Evolutionary conservation across 176 grass and related monocot species (phyloP).

Genomic region (Neostapfia colusana): DNA sequence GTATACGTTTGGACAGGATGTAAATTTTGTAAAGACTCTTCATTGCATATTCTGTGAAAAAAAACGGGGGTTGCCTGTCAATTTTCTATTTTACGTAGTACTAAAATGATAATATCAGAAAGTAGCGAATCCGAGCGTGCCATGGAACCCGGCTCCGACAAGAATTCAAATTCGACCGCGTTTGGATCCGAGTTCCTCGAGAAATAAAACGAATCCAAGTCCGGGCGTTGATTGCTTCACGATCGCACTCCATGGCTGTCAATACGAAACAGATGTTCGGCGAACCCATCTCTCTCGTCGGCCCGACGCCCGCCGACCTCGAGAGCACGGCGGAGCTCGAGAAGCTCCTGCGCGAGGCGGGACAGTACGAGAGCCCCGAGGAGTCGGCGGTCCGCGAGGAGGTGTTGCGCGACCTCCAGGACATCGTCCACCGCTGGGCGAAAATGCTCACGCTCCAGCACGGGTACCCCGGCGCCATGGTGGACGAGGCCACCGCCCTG

Average conservation of each 20-base stretch:
- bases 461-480: slow-evolving; percentile 62
- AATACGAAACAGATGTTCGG: neutral
- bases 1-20: neutral
- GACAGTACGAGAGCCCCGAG: slow-evolving; percentile 52
- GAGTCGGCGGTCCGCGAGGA: slow-evolving; percentile 47
- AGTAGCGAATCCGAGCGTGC: neutral
- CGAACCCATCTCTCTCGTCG: slow-evolving; percentile 27
- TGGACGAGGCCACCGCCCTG: slow-evolving; percentile 67
- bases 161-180: neutral
- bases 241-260: neutral
- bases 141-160: neutral
- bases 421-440: slow-evolving; percentile 59
- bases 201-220: neutral
- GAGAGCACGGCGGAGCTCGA: slow-evolving; percentile 13
- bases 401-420: slow-evolving; percentile 58
- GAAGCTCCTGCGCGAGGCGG: slow-evolving; percentile 43
- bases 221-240: neutral
- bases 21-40: neutral
- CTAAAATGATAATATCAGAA: too few species aligned
- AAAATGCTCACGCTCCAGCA: slow-evolving; percentile 59
- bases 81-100: too few species aligned
- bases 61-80: too few species aligned
- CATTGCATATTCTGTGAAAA: neutral
- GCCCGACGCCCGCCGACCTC: slow-evolving; percentile 28
- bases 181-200: neutral